Base-by-base conservation (phyloP, 345 rosid genomes). In the Pseudoturritis turrita region DNA sequence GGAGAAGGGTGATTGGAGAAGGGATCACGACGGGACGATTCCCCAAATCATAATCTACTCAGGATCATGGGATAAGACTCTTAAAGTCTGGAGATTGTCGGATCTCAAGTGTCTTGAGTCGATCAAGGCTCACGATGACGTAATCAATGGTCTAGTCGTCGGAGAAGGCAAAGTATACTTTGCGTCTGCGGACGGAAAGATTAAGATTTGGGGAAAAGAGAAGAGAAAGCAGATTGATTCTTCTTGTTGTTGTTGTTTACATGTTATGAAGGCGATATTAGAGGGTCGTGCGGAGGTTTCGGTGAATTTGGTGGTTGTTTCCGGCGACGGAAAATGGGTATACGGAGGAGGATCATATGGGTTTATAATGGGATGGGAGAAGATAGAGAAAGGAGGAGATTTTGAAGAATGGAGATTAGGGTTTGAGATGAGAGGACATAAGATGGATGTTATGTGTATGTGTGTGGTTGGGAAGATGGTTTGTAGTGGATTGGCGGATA, bases 271-370 rank as follows among this genome's bases (percentile, higher is more conserved):
- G 74, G 97, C 96, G 7, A 86, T 87, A 51, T 41, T 91, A 76
- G 88, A 89, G 46, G 92, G 96, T 58, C 88, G 82, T 19, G 83
- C 86, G 49, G 97, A 92, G 58, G 89, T 91, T 54, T 87, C 99
- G 0, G 54, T 92, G 68, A 92, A 91, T 17, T 78, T 97, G 2
- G 80, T 92, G 71, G 83, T 85, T 14, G 85, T 88, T 46, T 86
- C 91, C 6, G 85, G 84, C 2, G 96, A 89, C 3, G 90, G 88
- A 22, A 83, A 73, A 2, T 79, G 96, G 84, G 84, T 95, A 0
- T 95, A 87, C 18, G 87, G 96, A 19, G 99, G 96, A 5, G 91
- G 89, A 8, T 95, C 99, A 5, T 98, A 95, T 56, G 99, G 98
- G 70, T 84, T 73, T 40, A 86, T 95, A 53, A 86, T 87, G 83